Conservation (phyloP, 352 stramenopile species). For the Pythium apleroticum region DNA sequence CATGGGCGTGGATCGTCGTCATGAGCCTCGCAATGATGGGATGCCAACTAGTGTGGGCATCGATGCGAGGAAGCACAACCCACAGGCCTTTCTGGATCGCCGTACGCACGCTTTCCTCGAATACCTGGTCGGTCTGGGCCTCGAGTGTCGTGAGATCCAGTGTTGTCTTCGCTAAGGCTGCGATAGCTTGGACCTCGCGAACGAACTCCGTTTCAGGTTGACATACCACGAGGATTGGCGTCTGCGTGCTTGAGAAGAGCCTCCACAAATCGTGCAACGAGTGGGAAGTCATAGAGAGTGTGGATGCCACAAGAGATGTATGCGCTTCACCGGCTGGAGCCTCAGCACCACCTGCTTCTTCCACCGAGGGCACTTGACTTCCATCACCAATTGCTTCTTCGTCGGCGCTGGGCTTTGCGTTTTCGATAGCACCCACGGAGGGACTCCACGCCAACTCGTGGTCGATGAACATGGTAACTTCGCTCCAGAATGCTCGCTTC, state of each 20-base stretch:
- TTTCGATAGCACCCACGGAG: neutral
- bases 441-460: slow-evolving; percentile 19
- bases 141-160: slow-evolving; percentile 30
- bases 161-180: slow-evolving; percentile 32
- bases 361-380: neutral
- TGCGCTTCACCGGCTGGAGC: neutral
- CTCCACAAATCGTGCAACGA: slow-evolving; percentile 33
- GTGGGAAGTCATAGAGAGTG: neutral
- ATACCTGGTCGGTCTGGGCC: slow-evolving; percentile 17
- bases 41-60: slow-evolving; percentile 28
- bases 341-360: neutral
- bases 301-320: neutral
- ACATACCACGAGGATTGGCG: slow-evolving; percentile 35
- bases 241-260: slow-evolving; percentile 35
- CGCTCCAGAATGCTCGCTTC: slow-evolving; percentile 5
- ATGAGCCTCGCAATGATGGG: slow-evolving; percentile 34
- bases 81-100: slow-evolving; percentile 57
- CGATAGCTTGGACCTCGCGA: slow-evolving; percentile 32
- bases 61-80: slow-evolving; percentile 46
- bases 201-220: slow-evolving; percentile 38
- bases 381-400: neutral
- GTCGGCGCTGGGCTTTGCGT: neutral
- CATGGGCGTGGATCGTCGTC: slow-evolving; percentile 27
- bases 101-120: slow-evolving; percentile 35
- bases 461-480: slow-evolving; percentile 7